Evolutionary conservation across 306 rosid species (phyloP), one percentile per base, ranked within the genome.

Genomic region (Datisca glomerata): DNA sequence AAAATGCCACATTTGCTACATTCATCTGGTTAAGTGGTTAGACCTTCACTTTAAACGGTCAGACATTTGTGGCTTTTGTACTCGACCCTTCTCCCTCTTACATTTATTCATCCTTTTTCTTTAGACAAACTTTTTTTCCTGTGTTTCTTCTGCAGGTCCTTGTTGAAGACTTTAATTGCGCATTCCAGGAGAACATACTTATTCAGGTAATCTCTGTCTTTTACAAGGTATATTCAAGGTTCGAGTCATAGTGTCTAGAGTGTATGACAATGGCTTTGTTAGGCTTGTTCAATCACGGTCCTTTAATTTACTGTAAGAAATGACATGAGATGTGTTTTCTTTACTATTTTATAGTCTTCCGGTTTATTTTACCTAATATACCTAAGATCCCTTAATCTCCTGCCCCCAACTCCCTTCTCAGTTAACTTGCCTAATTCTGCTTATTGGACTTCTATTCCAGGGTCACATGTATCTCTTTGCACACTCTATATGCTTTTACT

Each of bases 391-490:
- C n/a, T n/a, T n/a, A n/a, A n/a, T n/a, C n/a, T n/a, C n/a, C n/a
- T n/a, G n/a, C n/a, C n/a, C n/a, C n/a, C n/a, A n/a, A n/a, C n/a
- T n/a, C n/a, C n/a, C n/a, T n/a, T n/a, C n/a, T n/a, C n/a, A n/a
- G n/a, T n/a, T n/a, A n/a, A n/a, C n/a, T n/a, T n/a, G n/a, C n/a
- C n/a, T n/a, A n/a, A n/a, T n/a, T n/a, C n/a, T n/a, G n/a, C n/a
- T n/a, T n/a, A n/a, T n/a, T n/a, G n/a, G n/a, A n/a, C n/a, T n/a
- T n/a, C n/a, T n/a, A 56, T 69, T 79, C 69, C 51, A 83, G 97
- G 97, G 97, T 55, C 95, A 89, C 66, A 79, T 89, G 97, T 89
- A 83, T 68, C 83, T 83, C 59, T 89, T 89, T 62, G 59, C 68
- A 27, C 76, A 66, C 56, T 56, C 62, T 45, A 70, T 89, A 39